Evolutionary conservation across 225 moss, liverwort and hornwort species (phyloP).

Genomic region (Polytrichum commune): DNA sequence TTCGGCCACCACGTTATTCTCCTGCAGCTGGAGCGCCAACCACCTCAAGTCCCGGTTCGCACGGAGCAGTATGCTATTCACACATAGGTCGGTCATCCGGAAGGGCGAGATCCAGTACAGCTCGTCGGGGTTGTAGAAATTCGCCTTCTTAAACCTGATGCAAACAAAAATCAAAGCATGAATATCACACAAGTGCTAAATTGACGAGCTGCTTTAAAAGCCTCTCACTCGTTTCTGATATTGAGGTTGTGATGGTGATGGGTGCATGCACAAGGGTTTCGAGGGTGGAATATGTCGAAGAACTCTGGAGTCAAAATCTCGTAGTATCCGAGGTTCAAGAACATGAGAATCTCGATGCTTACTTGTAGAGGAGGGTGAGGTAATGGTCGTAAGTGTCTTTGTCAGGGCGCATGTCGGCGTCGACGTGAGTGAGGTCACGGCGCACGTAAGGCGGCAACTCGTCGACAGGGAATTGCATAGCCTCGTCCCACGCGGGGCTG

Average conservation of each 20-base stretch:
- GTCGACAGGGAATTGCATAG: conserved; percentile 21
- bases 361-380: conserved; percentile 20
- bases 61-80: conserved; percentile 21
- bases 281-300: too few species aligned
- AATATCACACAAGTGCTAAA: background rate
- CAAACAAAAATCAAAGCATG: conserved; percentile 3
- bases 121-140: conserved; percentile 11
- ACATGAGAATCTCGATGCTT: too few species aligned
- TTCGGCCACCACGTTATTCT: conserved; percentile 7
- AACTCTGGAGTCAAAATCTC: too few species aligned
- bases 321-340: too few species aligned
- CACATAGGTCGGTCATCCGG: conserved; percentile 27
- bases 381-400: conserved; percentile 26
- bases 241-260: too few species aligned
- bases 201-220: too few species aligned
- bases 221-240: too few species aligned
- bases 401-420: conserved; percentile 20
- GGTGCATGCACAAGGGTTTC: too few species aligned
- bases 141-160: background rate
- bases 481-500: conserved; percentile 27
- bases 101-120: conserved; percentile 21
- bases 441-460: conserved; percentile 23
- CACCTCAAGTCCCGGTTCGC: conserved; percentile 24
- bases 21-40: conserved; percentile 14
- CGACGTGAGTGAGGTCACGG: conserved; percentile 23